Evolutionary conservation across 164 flowering plant genomes (phyloP).

Genomic region (Sextonia rubra): DNA sequence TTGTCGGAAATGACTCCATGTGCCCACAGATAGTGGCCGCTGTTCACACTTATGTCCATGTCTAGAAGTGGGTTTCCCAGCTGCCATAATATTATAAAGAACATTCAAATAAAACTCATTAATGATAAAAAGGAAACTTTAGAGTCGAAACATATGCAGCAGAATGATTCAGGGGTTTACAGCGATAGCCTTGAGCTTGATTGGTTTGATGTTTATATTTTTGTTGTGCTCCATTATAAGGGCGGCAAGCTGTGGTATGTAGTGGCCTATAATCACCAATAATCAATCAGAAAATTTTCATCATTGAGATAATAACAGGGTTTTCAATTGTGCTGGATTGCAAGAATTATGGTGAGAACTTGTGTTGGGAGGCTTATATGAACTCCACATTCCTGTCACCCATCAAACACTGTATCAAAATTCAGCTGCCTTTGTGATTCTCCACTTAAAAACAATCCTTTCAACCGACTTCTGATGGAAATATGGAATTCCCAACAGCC

Average conservation of each 20-base stretch:
- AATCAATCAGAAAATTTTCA: not conserved
- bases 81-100: slow-evolving; percentile 8
- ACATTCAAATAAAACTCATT: not conserved
- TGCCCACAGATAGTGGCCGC: slow-evolving; percentile 33
- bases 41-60: slow-evolving; percentile 29
- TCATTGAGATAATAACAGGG: not conserved
- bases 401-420: too few species aligned
- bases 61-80: slow-evolving; percentile 43
- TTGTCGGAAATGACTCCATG: slow-evolving; percentile 40
- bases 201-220: slow-evolving; percentile 19
- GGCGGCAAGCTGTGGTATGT: slow-evolving; percentile 43
- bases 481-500: too few species aligned
- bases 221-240: slow-evolving; percentile 37
- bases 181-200: slow-evolving; percentile 44
- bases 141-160: not conserved
- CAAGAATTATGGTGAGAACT: too few species aligned
- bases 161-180: slow-evolving; percentile 12
- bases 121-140: too few species aligned
- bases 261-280: slow-evolving; percentile 29
- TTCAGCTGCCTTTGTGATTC: too few species aligned
- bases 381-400: too few species aligned
- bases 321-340: too few species aligned
- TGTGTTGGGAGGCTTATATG: too few species aligned
- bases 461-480: too few species aligned
- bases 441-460: too few species aligned